Evolutionary conservation across 495 filamentous ascomycete genomes (phyloP).

Genomic region (Thermothielavioides terrestris): DNA sequence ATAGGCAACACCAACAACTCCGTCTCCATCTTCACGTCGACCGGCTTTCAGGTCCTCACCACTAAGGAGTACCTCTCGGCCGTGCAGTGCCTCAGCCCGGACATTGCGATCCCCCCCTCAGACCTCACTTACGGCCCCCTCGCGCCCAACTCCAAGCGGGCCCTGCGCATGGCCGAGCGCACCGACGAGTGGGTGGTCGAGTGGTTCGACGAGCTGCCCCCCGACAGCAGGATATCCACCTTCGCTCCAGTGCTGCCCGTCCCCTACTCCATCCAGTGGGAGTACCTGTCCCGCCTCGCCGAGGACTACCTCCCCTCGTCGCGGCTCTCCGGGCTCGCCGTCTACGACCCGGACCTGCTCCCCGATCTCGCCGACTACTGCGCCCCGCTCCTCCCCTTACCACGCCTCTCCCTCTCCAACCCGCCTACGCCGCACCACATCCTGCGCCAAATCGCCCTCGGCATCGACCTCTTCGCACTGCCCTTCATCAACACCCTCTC

Average conservation of each 20-base stretch:
- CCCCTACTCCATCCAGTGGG: slow-evolving; percentile 59
- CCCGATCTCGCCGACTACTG: slow-evolving; percentile 49
- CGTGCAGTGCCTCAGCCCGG: slow-evolving; percentile 56
- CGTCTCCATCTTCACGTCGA: slow-evolving; percentile 70
- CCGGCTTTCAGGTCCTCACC: slow-evolving; percentile 66
- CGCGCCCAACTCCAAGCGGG: slow-evolving; percentile 56
- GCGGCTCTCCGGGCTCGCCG: slow-evolving; percentile 67
- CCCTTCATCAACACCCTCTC: slow-evolving; percentile 65
- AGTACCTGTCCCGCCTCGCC: slow-evolving; percentile 62
- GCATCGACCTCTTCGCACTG: slow-evolving; percentile 70
- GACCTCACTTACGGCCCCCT: slow-evolving; percentile 57
- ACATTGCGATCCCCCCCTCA: slow-evolving; percentile 69
- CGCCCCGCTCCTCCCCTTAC: slow-evolving; percentile 47
- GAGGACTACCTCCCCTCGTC: slow-evolving; percentile 32
- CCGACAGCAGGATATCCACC: slow-evolving; percentile 34
- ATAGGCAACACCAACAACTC: slow-evolving; percentile 62
- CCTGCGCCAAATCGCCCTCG: slow-evolving; percentile 61
- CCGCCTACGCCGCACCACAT: slow-evolving; percentile 64
- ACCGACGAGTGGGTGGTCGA: slow-evolving; percentile 72
- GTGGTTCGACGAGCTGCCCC: slow-evolving; percentile 55
- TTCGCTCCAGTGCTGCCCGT: slow-evolving; percentile 81
- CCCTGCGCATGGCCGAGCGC: slow-evolving; percentile 75
- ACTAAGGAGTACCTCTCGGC: slow-evolving; percentile 58
- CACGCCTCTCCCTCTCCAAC: slow-evolving; percentile 62
- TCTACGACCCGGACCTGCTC: slow-evolving; percentile 69